Base-by-base conservation (phyloP, 1,139 yeast species). In the Chernovozyma sophiae-reginae region DNA sequence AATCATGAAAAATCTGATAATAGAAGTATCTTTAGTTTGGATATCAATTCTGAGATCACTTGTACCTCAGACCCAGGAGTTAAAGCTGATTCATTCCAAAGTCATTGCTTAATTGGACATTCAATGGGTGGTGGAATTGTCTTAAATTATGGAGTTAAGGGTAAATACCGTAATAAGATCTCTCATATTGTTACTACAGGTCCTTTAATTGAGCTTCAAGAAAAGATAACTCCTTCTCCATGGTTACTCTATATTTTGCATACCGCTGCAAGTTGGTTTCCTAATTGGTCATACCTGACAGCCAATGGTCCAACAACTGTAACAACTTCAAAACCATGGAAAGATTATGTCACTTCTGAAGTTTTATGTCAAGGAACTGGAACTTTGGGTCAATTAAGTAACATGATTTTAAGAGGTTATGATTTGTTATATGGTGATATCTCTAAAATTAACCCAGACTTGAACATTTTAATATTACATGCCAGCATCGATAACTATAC, bases 61-160 rank as follows among this genome's bases (percentile, higher is more conserved):
- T 10, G 8, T 6, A 12, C 6, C n/a, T 13, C 15, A 13, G 25
- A 22, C 11, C 22, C 6, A 14, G 30, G 18, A 4, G 25, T 35
- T 13, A 17, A 41, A 15, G 12, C 16, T 6, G n/a, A 23, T 3
- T 37, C 43, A 3, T 30, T 44, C 14, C 23, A 20, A 10, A 20
- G 10, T 20, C 10, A 10, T 20, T 20, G 23, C 23, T 34, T 55
- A 18, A 33, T 51, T 6, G 57, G 53, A 2, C 58, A 54, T 36
- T 52, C 54, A 25, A 53, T 54, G 40, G 59, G 59, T 1, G 58
- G 58, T 1, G 53, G 53, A 2, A 43, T 54, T 3, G 50, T 49
- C 2, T 40, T 54, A 16, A 45, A 45, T 19, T 55, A 55, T 38
- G 45, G 48, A 36, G 33, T 46, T 3, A 29, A 40, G 13, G 59